Base-by-base conservation (phyloP, 169 alveolate species). In the Haemoproteus tartakovskyi region DNA sequence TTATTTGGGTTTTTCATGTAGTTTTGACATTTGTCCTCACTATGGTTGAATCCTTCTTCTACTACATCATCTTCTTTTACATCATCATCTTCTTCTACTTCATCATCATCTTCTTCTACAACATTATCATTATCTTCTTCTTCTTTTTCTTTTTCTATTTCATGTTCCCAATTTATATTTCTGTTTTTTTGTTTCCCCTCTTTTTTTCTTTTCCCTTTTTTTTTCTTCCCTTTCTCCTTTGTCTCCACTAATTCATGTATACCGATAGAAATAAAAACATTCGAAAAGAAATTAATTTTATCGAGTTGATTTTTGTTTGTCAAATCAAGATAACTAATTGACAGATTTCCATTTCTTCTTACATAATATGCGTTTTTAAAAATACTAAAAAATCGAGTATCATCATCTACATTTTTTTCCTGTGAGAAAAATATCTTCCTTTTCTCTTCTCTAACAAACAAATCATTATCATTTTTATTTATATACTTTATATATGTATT, bases 221-320 rank as follows among this genome's bases (percentile, higher is more conserved):
- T 24, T 51, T 2, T 51, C 12, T 22, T 24, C n/a, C 11, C 5
- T 12, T 51, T 48, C 11, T 21, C 11, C 30, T 48, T 48, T 1
- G 0, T 48, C 24, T 12, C 3, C 0, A 47, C 36, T 16, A 70
- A 38, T 36, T 70, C 84, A 14, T 70, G 84, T 0, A 70, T 37
- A 2, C 84, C 84, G n/a, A 70, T 70, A 21, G 84, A 70, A 30
- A 70, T 70, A 70, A 54, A 70, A 2, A 70, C 61, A 41, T 70
- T 70, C 6, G 84, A 43, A 24, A 70, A 70, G 2, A 70, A 70
- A 30, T 70, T 70, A 1, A 70, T n/a, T 11, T 37, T 14, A 47
- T 70, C 74, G 9, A 54, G 30, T 9, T 50, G 12, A 8, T 33
- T 18, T 50, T 47, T 12, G 37, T 43, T 70, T 3, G 47, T 62